Evolutionary conservation across 1,284 basidiomycete genomes (phyloP), one percentile per base, ranked within the genome.

Genomic region (Cutaneotrichosporon sp.): DNA sequence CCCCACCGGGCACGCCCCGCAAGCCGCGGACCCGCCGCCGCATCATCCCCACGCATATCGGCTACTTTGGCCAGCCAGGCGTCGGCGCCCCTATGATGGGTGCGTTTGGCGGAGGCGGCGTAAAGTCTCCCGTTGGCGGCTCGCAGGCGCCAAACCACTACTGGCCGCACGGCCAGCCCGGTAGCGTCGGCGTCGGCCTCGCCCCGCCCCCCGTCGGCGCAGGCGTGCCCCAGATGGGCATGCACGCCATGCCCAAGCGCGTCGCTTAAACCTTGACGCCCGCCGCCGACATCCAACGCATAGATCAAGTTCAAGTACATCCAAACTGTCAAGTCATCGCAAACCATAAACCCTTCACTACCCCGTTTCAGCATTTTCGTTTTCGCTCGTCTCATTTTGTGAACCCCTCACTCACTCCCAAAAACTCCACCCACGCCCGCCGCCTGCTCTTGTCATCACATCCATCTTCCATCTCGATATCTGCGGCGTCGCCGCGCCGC

Each of bases 11-110:
- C 34, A 42, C 58, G 14, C 48, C 55, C 10, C 58, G 70, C 34
- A 73, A 72, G 51, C 58, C 59, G 34, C 54, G 72, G 22, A 68
- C 69, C 3, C 61, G 72, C 40, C 57, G 72, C 37, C 57, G 72
- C 43, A 73, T 73, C 62, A 72, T 71, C 64, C 72, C 72, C 3
- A 71, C 70, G 12, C 69, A 72, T 48, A 62, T 73, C 14, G 72
- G 72, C 17, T 62, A 67, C 56, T 51, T 72, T 12, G 65, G 64
- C 51, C 69, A 72, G 56, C 66, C 70, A 9, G 70, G 70, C 23
- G 62, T 71, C 9, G 69, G 67, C 8, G 70, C 67, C 10, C 70
- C 70, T 4, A 61, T 70, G 45, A 60, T 61, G 53, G 67, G 67
- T 33, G 64, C 62, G 1, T 73, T 73, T 40, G 58, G 60, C 38